Percentiles rank a stretch among this genome's conserved stretches.
Conservation (phyloP, 805 yeast species). For the Yarrowia sp. region DNA sequence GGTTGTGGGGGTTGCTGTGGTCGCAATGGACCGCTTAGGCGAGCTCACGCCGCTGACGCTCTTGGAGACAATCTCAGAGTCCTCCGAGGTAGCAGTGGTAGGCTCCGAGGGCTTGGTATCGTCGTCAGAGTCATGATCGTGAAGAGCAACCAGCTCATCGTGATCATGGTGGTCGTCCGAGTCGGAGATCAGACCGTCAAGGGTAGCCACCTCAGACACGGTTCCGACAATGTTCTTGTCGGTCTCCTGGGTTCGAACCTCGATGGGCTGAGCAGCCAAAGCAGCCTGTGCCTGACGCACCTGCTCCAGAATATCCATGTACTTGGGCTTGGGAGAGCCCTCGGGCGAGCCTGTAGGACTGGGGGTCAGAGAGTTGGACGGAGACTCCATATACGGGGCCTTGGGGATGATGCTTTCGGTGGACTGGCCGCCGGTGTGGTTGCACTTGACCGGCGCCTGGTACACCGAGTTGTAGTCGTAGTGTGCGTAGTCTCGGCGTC, state of each 20-base stretch:
- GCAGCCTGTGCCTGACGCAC: constrained; percentile 38
- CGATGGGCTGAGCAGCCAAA: constrained; percentile 29
- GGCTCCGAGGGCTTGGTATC: background rate
- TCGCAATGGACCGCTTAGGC: constrained; percentile 21
- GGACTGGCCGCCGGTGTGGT: background rate
- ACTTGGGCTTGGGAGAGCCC: constrained; percentile 31
- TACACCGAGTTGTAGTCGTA: constrained; percentile 47
- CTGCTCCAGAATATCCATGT: constrained; percentile 38
- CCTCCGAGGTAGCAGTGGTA: background rate
- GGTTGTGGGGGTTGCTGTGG: constrained; percentile 37
- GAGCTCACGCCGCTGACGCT: constrained; percentile 22
- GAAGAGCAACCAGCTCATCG: background rate
- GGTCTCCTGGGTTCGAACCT: constrained; percentile 30
- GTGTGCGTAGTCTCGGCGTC: constrained; percentile 43
- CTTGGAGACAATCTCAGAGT: background rate
- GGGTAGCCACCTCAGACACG: constrained; percentile 18
- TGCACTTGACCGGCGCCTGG: constrained; percentile 34
- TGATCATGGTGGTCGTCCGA: constrained; percentile 9
- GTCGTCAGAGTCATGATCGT: constrained; percentile 10
- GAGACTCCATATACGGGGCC: constrained; percentile 37
- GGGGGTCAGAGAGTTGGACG: constrained; percentile 33
- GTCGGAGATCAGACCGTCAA: constrained; percentile 12
- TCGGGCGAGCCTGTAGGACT: constrained; percentile 21
- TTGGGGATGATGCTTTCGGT: constrained; percentile 32
- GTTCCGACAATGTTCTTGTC: constrained; percentile 31